Evolutionary conservation across 169 alveolate species (phyloP).

Genomic region (Plasmodium knowlesi): DNA sequence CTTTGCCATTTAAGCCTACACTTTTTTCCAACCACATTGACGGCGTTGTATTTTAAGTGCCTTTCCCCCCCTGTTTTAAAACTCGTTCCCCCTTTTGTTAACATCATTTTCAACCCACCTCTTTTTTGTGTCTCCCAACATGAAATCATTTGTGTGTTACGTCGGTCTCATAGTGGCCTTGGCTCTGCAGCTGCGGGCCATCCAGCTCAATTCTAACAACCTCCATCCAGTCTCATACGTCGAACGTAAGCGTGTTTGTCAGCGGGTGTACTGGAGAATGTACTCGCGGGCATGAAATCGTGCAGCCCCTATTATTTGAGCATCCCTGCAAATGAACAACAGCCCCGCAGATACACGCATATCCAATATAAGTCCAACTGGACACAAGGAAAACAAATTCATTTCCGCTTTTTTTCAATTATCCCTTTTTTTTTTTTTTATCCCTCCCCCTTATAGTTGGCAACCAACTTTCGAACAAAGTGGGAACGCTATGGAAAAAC

Average conservation of each 20-base stretch:
- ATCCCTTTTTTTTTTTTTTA: constrained; percentile 7
- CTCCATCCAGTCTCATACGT: constrained; percentile 4
- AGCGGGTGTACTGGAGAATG: background rate
- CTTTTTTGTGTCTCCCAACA: background rate
- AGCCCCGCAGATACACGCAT: background rate
- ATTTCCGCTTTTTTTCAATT: background rate
- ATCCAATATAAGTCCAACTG: background rate
- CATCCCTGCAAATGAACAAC: background rate
- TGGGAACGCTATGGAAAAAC: constrained; percentile 41
- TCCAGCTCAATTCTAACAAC: constrained; percentile 22
- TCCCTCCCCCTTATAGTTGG: constrained; percentile 32
- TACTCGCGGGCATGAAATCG: background rate
- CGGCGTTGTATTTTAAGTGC: background rate
- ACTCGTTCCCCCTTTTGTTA: background rate
- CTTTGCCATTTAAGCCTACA: background rate
- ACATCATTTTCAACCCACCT: background rate
- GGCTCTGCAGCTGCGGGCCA: constrained; percentile 41
- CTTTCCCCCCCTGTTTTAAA: constrained; percentile 7
- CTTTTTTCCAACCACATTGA: background rate
- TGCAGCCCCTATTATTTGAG: background rate
- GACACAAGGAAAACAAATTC: background rate
- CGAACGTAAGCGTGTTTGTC: constrained; percentile 31
- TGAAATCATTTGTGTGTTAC: constrained; percentile 41
- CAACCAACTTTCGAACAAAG: constrained; percentile 24
- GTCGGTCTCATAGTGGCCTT: constrained; percentile 16